A percentile compares a stretch with the other conserved stretches of the same genome.
Evolutionary conservation across 164 flowering plant genomes (phyloP).

Genomic region (Macadamia tetraphylla): DNA sequence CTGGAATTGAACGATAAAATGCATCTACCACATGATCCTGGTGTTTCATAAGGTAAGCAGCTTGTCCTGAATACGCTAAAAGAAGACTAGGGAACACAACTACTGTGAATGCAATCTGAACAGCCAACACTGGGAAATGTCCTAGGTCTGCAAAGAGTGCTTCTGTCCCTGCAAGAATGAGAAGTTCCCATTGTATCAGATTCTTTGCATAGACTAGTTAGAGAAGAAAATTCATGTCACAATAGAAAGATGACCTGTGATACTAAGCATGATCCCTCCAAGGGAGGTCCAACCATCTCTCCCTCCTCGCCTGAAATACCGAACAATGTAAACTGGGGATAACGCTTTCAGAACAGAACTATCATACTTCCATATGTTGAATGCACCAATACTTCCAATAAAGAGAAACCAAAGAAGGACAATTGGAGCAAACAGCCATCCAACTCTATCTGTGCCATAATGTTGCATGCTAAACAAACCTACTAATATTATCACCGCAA

Average conservation of each 20-base stretch:
- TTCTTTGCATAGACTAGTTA: not conserved
- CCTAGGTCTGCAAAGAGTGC: slow-evolving; percentile 92
- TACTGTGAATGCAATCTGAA: slow-evolving; percentile 86
- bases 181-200: not conserved
- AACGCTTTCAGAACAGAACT: slow-evolving; percentile 71
- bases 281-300: slow-evolving; percentile 68
- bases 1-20: slow-evolving; percentile 91
- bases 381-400: slow-evolving; percentile 86
- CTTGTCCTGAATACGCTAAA: slow-evolving; percentile 88
- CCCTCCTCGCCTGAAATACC: slow-evolving; percentile 63
- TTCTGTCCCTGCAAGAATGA: slow-evolving; percentile 71
- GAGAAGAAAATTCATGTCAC: slow-evolving; percentile 1
- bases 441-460: slow-evolving; percentile 89
- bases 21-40: slow-evolving; percentile 58
- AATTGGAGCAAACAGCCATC: slow-evolving; percentile 95
- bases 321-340: slow-evolving; percentile 73
- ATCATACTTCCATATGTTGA: slow-evolving; percentile 81
- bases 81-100: slow-evolving; percentile 95
- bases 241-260: slow-evolving; percentile 54
- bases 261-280: slow-evolving; percentile 93
- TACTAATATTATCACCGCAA: slow-evolving; percentile 68
- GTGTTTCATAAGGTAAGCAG: slow-evolving; percentile 77
- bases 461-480: slow-evolving; percentile 96
- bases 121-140: slow-evolving; percentile 80
- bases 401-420: slow-evolving; percentile 90